phyloP scores from a whole-genome alignment of 2,329 filamentous ascomycete species.

The Pseudohalonectria lignicola region DNA sequence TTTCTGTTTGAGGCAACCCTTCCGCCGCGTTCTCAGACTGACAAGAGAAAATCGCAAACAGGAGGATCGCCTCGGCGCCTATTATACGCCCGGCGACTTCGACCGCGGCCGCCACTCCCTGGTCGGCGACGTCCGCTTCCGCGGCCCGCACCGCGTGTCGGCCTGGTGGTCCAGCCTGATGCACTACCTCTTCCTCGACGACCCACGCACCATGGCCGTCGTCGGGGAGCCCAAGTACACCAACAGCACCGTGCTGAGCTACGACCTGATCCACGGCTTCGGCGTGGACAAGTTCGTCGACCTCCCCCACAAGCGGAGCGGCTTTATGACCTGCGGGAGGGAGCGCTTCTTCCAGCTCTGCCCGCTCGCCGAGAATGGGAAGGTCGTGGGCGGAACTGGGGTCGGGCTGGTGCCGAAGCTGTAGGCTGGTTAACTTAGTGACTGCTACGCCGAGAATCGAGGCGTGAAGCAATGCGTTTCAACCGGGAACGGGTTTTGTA shows the following conservation, averaged over 20 bases:
- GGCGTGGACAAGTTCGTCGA: conserved; percentile 63
- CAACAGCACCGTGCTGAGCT: conserved; percentile 58
- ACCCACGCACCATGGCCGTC: conserved; percentile 43
- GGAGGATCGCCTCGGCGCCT: conserved; percentile 45
- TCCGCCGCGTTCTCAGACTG: no score
- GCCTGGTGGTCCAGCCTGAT: conserved; percentile 53
- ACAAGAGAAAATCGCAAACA: conserved; percentile 14
- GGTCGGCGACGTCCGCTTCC: conserved; percentile 47
- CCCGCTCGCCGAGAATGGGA: conserved; percentile 1
- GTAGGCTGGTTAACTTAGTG: background rate
- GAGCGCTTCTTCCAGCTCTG: conserved; percentile 54
- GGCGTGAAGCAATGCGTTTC: no score
- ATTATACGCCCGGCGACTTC: conserved; percentile 43
- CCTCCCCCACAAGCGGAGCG: conserved; percentile 60
- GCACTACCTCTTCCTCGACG: conserved; percentile 52
- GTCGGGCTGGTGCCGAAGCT: conserved; percentile 1
- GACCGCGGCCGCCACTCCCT: conserved; percentile 48
- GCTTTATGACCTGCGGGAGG: conserved; percentile 52
- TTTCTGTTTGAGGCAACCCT: background rate
- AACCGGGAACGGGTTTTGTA: no score
- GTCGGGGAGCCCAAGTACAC: conserved; percentile 64
- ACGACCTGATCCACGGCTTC: conserved; percentile 66
- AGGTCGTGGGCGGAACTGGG: conserved; percentile 1
- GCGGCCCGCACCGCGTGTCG: conserved; percentile 47
- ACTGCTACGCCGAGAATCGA: no score